These are phyloP conservation scores for Arthrobotrys sinensis DNA, from an alignment of 2,329 filamentous ascomycete genomes.

Conservation along the genomic window DNA sequence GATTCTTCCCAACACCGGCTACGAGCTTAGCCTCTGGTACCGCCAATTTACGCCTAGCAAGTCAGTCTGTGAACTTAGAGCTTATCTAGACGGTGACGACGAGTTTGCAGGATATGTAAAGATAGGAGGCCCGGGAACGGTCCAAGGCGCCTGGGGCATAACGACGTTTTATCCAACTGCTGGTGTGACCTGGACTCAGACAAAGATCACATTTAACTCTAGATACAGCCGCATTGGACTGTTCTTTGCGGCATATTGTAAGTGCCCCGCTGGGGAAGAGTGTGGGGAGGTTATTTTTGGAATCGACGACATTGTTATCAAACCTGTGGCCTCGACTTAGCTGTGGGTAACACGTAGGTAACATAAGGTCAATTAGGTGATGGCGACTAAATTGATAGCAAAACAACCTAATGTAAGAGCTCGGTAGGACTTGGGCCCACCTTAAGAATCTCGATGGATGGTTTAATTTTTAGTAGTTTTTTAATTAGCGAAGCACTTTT, in stretches of 20 bases:
- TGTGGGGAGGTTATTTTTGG: not conserved
- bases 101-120: not conserved
- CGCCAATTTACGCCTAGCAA: slow-evolving; percentile 15
- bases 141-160: not conserved
- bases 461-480: not conserved
- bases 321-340: not conserved
- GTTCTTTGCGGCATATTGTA: not conserved
- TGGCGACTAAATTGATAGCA: too few relatives aligned
- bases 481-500: not conserved
- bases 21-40: slow-evolving; percentile 22
- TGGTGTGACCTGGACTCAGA: slow-evolving; percentile 14
- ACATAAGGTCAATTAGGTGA: too few relatives aligned
- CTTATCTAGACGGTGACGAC: not conserved
- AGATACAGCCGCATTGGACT: not conserved
- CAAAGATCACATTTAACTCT: slow-evolving; percentile 4
- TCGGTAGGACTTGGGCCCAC: too few relatives aligned
- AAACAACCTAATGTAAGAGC: too few relatives aligned
- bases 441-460: not conserved
- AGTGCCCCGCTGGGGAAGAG: not conserved
- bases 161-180: not conserved
- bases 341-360: not conserved
- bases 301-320: slow-evolving; percentile 30
- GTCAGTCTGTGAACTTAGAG: not conserved
- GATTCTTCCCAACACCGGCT: slow-evolving; percentile 17
- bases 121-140: not conserved